Conservation (phyloP, 2,329 filamentous ascomycete species). For the Aureobasidium sp. region DNA sequence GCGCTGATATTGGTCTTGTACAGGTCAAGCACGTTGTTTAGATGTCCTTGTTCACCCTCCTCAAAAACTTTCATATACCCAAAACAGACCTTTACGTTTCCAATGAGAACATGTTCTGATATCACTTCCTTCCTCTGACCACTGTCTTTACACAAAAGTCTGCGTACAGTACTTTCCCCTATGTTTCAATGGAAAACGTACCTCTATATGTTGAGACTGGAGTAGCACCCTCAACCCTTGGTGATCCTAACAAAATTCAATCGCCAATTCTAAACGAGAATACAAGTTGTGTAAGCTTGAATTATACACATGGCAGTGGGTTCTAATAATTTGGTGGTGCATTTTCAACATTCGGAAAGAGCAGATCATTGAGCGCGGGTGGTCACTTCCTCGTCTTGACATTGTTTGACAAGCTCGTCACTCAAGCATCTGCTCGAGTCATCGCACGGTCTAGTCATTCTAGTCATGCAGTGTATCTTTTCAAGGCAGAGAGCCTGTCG, state of each 20-base stretch:
- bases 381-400: neutral
- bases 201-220: neutral
- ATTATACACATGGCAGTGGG: neutral
- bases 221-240: too few relatives aligned
- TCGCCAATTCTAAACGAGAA: too few relatives aligned
- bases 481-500: neutral
- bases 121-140: neutral
- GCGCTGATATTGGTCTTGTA: slow-evolving; percentile 11
- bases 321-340: neutral
- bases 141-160: neutral
- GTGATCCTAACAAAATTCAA: too few relatives aligned
- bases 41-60: neutral
- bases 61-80: slow-evolving; percentile 1
- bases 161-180: neutral
- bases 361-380: neutral
- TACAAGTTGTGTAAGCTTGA: too few relatives aligned
- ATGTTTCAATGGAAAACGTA: neutral
- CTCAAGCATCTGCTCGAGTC: neutral
- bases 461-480: too few relatives aligned
- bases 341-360: neutral
- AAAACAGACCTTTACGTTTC: slow-evolving; percentile 2
- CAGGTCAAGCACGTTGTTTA: slow-evolving; percentile 33
- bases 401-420: neutral
- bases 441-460: neutral
- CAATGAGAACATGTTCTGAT: slow-evolving; percentile 10